Conservation (phyloP, 1,284 basidiomycete genomes). For the Thecaphora frezii region DNA sequence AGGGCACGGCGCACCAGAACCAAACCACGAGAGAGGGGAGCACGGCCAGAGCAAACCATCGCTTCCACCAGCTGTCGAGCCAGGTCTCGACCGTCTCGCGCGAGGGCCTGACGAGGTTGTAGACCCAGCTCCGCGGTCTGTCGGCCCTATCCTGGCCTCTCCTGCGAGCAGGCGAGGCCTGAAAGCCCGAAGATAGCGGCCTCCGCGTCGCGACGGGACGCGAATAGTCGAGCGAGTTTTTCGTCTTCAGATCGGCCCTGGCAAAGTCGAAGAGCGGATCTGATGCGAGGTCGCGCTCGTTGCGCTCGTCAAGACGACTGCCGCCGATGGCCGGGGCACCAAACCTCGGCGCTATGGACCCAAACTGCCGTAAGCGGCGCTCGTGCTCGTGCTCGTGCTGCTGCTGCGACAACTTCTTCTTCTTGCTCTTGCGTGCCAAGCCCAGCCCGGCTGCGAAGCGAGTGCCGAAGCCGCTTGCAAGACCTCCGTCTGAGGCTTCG, state of each 20-base stretch:
- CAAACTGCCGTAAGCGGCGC: too few relatives aligned
- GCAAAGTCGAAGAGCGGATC: too few relatives aligned
- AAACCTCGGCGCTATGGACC: neutral
- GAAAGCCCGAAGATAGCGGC: neutral
- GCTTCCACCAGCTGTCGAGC: slow-evolving; percentile 63
- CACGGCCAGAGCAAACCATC: slow-evolving; percentile 63
- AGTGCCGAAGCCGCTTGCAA: slow-evolving; percentile 22
- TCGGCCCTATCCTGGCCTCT: neutral
- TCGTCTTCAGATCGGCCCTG: too few relatives aligned
- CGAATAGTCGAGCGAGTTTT: too few relatives aligned
- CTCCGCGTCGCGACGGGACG: too few relatives aligned
- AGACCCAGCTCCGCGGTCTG: slow-evolving; percentile 23
- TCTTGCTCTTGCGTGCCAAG: slow-evolving; percentile 1
- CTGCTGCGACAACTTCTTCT: neutral
- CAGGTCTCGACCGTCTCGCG: slow-evolving; percentile 61
- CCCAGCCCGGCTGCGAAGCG: slow-evolving; percentile 22
- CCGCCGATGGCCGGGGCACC: neutral
- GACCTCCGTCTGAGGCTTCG: slow-evolving; percentile 7
- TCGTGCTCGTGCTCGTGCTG: neutral
- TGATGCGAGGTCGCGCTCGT: neutral
- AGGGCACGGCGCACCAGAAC: slow-evolving; percentile 65
- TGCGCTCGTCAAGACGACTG: neutral
- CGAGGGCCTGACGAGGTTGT: slow-evolving; percentile 60
- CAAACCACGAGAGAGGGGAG: slow-evolving; percentile 64
- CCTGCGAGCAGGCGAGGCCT: neutral